phyloP scores from a whole-genome alignment of 2,329 filamentous ascomycete genomes.

The Zasmidium angulare region DNA sequence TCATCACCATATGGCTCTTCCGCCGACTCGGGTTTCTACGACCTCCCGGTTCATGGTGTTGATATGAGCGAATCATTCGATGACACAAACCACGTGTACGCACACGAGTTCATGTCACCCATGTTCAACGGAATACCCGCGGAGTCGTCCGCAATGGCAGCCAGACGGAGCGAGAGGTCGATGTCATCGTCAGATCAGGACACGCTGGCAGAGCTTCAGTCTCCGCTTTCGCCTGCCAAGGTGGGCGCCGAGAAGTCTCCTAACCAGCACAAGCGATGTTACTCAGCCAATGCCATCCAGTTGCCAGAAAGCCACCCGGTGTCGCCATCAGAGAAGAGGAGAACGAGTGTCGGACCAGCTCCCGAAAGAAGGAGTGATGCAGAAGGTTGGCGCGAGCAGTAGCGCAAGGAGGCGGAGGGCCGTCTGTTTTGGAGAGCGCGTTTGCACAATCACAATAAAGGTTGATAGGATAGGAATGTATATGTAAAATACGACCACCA shows the following conservation, averaged over 20 bases:
- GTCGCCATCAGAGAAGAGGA: conserved; percentile 16
- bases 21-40: conserved; percentile 31
- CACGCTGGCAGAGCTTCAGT: conserved; percentile 16
- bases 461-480: neutral
- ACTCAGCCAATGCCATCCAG: conserved; percentile 30
- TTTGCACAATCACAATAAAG: neutral
- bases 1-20: conserved; percentile 24
- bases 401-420: conserved; percentile 4
- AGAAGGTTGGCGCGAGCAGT: conserved; percentile 10
- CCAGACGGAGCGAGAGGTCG: conserved; percentile 9
- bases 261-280: conserved; percentile 25
- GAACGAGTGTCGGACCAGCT: conserved; percentile 23
- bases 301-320: conserved; percentile 22
- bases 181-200: conserved; percentile 14
- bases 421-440: neutral
- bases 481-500: neutral
- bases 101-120: conserved; percentile 25
- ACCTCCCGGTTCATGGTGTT: conserved; percentile 19
- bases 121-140: conserved; percentile 1
- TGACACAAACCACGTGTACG: conserved; percentile 24
- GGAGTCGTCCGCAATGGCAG: neutral
- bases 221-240: conserved; percentile 15
- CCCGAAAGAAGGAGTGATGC: conserved; percentile 5
- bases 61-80: conserved; percentile 9
- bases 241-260: conserved; percentile 13